Conservation (phyloP, 2,329 filamentous ascomycete genomes). For the Penicillium frequentans region DNA sequence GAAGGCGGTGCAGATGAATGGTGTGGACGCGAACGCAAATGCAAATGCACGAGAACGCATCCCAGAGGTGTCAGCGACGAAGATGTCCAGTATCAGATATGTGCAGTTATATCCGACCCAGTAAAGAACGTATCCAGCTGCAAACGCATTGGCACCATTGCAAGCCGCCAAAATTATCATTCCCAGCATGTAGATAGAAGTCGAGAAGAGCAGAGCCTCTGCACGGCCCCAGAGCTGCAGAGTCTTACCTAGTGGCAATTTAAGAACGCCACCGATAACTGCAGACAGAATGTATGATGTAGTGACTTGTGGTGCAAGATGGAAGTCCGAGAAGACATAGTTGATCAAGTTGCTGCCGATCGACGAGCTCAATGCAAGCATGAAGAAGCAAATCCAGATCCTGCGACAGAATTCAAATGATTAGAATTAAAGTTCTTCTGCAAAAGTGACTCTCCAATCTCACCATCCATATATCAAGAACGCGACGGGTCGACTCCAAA, state of each 20-base stretch:
- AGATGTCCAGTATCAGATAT: constrained; percentile 57
- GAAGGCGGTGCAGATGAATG: constrained; percentile 63
- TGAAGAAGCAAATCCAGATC: constrained; percentile 50
- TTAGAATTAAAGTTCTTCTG: not conserved
- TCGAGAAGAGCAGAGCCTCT: constrained; percentile 56
- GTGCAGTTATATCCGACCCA: constrained; percentile 59
- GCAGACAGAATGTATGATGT: constrained; percentile 56
- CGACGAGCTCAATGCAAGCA: constrained; percentile 45
- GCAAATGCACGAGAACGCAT: constrained; percentile 62
- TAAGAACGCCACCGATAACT: constrained; percentile 58
- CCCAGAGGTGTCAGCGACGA: constrained; percentile 63
- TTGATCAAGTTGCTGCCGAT: constrained; percentile 47
- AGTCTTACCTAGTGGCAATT: constrained; percentile 63
- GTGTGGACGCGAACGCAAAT: constrained; percentile 59
- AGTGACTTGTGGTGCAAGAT: constrained; percentile 49
- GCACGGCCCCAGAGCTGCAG: constrained; percentile 64
- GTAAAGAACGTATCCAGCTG: constrained; percentile 64
- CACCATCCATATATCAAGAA: constrained; percentile 38
- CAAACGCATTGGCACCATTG: constrained; percentile 61
- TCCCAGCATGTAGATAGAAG: constrained; percentile 48
- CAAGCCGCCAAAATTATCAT: constrained; percentile 64
- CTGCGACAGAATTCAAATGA: constrained; percentile 12
- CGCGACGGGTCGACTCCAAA: constrained; percentile 38
- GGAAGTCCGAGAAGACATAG: constrained; percentile 54
- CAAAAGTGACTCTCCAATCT: not conserved